Percentiles rank a stretch among this genome's conserved stretches.
These are phyloP conservation scores for Hypholoma fasciculare DNA, from an alignment of 768 basidiomycete species.

Conservation along the genomic window DNA sequence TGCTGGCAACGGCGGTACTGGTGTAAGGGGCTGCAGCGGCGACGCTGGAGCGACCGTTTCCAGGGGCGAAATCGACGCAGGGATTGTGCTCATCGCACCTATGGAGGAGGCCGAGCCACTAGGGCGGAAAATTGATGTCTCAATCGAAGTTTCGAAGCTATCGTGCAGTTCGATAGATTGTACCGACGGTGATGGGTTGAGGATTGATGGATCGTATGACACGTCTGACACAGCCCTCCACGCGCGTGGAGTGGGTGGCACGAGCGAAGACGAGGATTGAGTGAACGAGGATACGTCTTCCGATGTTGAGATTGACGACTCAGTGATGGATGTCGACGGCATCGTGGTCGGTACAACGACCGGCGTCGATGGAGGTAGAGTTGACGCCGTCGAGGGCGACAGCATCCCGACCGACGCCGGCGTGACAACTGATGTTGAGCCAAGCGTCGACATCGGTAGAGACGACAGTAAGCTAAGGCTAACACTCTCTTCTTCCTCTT, in stretches of 20 bases:
- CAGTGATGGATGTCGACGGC: slow-evolving; percentile 11
- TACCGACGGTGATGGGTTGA: slow-evolving; percentile 69
- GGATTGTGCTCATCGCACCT: slow-evolving; percentile 46
- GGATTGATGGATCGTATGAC: slow-evolving; percentile 78
- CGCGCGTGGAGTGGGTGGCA: slow-evolving; percentile 36
- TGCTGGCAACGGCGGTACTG: slow-evolving; percentile 34
- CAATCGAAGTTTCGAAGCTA: slow-evolving; percentile 62
- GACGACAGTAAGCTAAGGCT: slow-evolving; percentile 28
- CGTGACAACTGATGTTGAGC: slow-evolving; percentile 28
- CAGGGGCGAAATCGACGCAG: slow-evolving; percentile 29
- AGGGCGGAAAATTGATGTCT: slow-evolving; percentile 73
- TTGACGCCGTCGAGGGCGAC: slow-evolving; percentile 27
- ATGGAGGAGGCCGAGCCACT: slow-evolving; percentile 50
- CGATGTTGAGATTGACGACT: slow-evolving; percentile 29
- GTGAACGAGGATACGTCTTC: slow-evolving; percentile 46
- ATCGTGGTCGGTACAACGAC: slow-evolving; percentile 11
- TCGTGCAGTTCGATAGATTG: slow-evolving; percentile 56
- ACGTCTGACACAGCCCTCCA: slow-evolving; percentile 68
- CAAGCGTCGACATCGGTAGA: slow-evolving; percentile 25
- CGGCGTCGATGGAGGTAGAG: slow-evolving; percentile 25
- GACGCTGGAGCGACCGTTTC: slow-evolving; percentile 30
- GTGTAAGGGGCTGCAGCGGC: slow-evolving; percentile 38
- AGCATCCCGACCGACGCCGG: slow-evolving; percentile 29
- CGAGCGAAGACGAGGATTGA: slow-evolving; percentile 31
- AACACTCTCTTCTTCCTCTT: slow-evolving; percentile 16